Percentiles rank a stretch among this genome's conserved stretches.
Evolutionary conservation across 2,329 filamentous ascomycete species (phyloP).

Genomic region (Dactylellina cionopaga): DNA sequence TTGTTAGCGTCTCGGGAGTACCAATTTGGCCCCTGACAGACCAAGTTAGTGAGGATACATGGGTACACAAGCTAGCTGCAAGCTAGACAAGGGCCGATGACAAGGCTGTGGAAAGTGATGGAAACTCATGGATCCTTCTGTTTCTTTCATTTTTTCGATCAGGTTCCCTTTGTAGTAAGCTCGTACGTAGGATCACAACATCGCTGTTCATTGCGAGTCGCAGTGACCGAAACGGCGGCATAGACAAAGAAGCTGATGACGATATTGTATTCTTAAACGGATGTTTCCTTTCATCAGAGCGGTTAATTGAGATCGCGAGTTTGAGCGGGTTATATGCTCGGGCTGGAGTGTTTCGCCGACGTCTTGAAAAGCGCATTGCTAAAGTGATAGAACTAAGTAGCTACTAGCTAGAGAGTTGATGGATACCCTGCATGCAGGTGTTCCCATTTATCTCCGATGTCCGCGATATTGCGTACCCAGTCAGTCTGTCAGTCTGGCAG

Average conservation of each 20-base stretch:
- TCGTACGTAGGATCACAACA: too few species aligned
- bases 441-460: neutral
- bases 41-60: too few species aligned
- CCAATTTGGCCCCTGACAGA: too few species aligned
- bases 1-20: too few species aligned
- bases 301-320: neutral
- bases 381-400: too few species aligned
- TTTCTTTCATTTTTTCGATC: constrained; percentile 17
- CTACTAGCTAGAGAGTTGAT: neutral
- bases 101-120: constrained; percentile 52
- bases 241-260: neutral
- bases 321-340: neutral
- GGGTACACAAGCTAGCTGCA: too few species aligned
- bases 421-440: neutral
- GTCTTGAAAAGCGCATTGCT: too few species aligned
- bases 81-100: constrained; percentile 41
- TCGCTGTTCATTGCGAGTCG: constrained; percentile 6
- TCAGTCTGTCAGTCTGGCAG: constrained; percentile 2
- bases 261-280: neutral
- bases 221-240: neutral
- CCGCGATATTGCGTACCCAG: neutral
- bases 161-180: constrained; percentile 34
- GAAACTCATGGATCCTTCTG: constrained; percentile 51
- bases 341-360: too few species aligned
- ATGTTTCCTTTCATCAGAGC: neutral